These are phyloP conservation scores for Schizonepeta tenuifolia DNA, from an alignment of 257 asterid genomes.

Conservation along the genomic window DNA sequence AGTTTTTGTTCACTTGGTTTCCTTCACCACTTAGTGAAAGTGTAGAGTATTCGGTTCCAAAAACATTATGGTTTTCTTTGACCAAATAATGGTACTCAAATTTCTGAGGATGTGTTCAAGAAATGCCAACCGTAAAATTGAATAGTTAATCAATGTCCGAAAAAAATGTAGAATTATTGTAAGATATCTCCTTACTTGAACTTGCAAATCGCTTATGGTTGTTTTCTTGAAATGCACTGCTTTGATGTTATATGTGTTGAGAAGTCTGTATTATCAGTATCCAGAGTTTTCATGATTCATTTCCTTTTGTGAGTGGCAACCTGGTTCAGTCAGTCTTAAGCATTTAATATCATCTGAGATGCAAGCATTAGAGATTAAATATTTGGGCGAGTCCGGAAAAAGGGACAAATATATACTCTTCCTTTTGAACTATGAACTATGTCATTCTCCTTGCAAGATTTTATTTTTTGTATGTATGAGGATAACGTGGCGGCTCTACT, in stretches of 20 bases:
- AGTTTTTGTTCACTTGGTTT: neutral
- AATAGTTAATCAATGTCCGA: neutral
- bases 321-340: neutral
- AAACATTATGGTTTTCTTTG: neutral
- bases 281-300: neutral
- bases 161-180: neutral
- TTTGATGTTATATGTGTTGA: neutral
- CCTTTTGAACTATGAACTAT: neutral
- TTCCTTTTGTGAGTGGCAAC: neutral
- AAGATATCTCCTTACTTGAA: neutral
- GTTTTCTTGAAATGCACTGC: neutral
- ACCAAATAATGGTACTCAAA: neutral
- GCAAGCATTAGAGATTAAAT: neutral
- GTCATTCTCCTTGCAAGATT: slow-evolving; percentile 9
- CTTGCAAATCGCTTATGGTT: neutral
- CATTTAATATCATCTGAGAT: neutral
- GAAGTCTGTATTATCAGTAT: neutral
- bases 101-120: neutral
- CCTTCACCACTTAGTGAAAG: neutral
- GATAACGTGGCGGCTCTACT: slow-evolving; percentile 2
- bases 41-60: neutral
- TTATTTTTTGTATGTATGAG: neutral
- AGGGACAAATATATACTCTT: neutral
- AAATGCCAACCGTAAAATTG: neutral
- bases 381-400: neutral